phyloP scores from a whole-genome alignment of 139 green algal genomes.

The Coccomyxa sp. region DNA sequence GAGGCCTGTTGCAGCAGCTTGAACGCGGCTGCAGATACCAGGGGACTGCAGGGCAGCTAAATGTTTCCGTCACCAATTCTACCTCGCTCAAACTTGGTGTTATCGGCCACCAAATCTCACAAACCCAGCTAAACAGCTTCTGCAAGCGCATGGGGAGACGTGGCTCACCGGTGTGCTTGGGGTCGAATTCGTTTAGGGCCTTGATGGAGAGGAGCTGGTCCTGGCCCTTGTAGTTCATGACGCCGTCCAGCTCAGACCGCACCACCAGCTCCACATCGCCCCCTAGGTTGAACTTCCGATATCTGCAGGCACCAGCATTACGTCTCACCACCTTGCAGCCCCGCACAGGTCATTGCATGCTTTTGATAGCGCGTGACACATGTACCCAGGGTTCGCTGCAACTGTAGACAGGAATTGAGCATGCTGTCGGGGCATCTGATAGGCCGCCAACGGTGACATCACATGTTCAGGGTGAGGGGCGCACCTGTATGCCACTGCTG shows the following conservation, averaged over 20 bases:
- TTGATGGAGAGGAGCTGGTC: slow-evolving; percentile 81
- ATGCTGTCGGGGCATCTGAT: background rate
- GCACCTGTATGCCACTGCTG: slow-evolving; percentile 59
- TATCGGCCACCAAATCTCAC: background rate
- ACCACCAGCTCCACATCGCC: slow-evolving; percentile 71
- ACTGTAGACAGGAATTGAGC: background rate
- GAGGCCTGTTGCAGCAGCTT: too few relatives aligned
- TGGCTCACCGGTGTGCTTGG: slow-evolving; percentile 40
- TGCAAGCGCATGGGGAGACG: background rate
- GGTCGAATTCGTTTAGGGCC: slow-evolving; percentile 96
- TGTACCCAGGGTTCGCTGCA: too few relatives aligned
- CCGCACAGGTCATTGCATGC: background rate
- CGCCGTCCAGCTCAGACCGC: slow-evolving; percentile 89
- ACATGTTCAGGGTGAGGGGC: background rate
- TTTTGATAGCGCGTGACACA: too few relatives aligned
- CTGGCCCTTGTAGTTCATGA: slow-evolving; percentile 58
- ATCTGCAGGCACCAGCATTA: slow-evolving; percentile 49
- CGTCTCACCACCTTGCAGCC: background rate
- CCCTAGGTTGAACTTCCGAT: slow-evolving; percentile 78
- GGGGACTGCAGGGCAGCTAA: too few relatives aligned
- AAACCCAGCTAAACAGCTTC: background rate
- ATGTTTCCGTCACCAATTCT: too few relatives aligned
- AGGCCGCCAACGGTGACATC: background rate
- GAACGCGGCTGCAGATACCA: too few relatives aligned
- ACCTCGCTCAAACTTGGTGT: too few relatives aligned